A percentile compares a stretch with the other conserved stretches of the same genome.
Evolutionary conservation across 176 grass and related monocot genomes (phyloP).

Genomic region (Triticum monococcum): DNA sequence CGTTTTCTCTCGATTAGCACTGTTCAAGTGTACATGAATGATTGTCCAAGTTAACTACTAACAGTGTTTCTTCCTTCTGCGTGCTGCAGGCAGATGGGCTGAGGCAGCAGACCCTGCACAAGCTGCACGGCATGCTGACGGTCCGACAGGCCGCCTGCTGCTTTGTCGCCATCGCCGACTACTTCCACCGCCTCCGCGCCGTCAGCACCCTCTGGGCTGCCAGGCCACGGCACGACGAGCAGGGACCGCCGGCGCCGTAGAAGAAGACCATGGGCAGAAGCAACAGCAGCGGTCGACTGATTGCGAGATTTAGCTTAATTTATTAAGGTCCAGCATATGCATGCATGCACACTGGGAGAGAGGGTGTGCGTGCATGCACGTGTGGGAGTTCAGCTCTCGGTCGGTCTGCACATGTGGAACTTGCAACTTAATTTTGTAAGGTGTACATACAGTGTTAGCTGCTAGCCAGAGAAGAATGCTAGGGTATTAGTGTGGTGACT

Average conservation of each 20-base stretch:
- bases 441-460: conserved; percentile 43
- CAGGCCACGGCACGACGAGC: conserved; percentile 34
- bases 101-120: conserved; percentile 53
- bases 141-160: conserved; percentile 30
- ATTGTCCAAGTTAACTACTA: neutral
- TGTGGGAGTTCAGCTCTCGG: conserved; percentile 1
- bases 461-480: conserved; percentile 20
- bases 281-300: conserved; percentile 1
- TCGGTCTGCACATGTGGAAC: conserved; percentile 21
- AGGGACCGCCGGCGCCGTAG: conserved; percentile 5
- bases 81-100: conserved; percentile 41
- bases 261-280: neutral
- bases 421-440: conserved; percentile 34
- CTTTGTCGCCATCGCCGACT: conserved; percentile 43
- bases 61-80: neutral
- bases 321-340: neutral
- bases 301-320: conserved; percentile 22
- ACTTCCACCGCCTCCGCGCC: conserved; percentile 53
- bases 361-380: neutral
- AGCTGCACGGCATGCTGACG: conserved; percentile 46
- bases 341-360: conserved; percentile 30
- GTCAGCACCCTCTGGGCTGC: conserved; percentile 47
- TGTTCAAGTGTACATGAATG: neutral
- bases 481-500: conserved; percentile 17
- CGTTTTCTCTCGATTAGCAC: neutral